Percentiles rank a stretch among this genome's conserved stretches.
Conservation (phyloP, 495 filamentous ascomycete genomes). For the Massariosphaeria phaeospora region DNA sequence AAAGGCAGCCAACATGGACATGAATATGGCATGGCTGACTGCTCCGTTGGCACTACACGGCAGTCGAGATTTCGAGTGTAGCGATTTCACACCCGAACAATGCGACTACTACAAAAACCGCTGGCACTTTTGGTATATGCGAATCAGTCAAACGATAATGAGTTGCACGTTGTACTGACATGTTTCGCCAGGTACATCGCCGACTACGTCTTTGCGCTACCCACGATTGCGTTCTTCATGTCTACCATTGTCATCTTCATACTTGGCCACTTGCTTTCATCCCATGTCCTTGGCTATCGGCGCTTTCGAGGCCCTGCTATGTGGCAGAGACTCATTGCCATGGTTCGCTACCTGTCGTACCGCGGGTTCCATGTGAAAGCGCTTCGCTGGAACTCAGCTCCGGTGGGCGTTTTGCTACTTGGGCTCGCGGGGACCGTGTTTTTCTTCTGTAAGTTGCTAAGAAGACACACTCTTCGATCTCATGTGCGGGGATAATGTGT, state of each 20-base stretch:
- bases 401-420: conserved; percentile 45
- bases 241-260: conserved; percentile 47
- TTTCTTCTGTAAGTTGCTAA: conserved; percentile 52
- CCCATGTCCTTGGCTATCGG: conserved; percentile 24
- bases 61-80: conserved; percentile 43
- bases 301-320: conserved; percentile 17
- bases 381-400: conserved; percentile 44
- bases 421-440: conserved; percentile 43
- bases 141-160: background rate
- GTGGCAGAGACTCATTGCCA: conserved; percentile 35
- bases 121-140: conserved; percentile 49
- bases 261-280: conserved; percentile 36
- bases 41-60: conserved; percentile 40
- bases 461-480: no score
- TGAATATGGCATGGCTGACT: conserved; percentile 7
- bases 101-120: conserved; percentile 45
- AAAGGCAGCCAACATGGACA: no score
- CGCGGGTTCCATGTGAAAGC: conserved; percentile 38
- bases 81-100: conserved; percentile 44
- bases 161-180: background rate
- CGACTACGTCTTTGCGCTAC: conserved; percentile 50
- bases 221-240: conserved; percentile 49
- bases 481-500: no score
- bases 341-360: conserved; percentile 43
- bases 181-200: conserved; percentile 45